Base-by-base conservation (phyloP, 192 early-diverging fungal species). In the Gamsiella multidivaricata region DNA sequence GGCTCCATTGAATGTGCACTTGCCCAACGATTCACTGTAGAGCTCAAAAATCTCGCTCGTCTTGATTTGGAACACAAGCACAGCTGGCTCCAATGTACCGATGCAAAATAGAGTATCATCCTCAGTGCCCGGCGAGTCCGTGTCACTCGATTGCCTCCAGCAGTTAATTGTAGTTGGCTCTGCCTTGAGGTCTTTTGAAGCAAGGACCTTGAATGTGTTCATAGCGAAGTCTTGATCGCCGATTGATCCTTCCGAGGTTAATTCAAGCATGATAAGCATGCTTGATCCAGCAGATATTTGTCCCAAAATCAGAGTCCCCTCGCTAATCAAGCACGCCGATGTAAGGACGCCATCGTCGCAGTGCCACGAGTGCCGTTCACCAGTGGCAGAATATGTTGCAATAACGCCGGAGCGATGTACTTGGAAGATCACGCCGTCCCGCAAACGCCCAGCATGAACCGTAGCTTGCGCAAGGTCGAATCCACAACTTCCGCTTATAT, bases 121-220 rank as follows among this genome's bases (percentile, higher is more conserved):
- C n/a, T 25, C 14, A 14, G 7, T 17, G 10, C 6, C 33, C 5
- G 4, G 34, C 18, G 22, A 23, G 1, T 71, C 45, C 2, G 34
- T 17, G 3, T 31, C 2, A 23, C 7, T 26, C 17, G n/a, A n/a
- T 17, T 25, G 23, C 33, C 3, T 25, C 74, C 74, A 78, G 33
- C 74, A 78, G 45, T 69, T 39, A 23, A 78, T 61, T 0, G 74
- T 59, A 2, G 74, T 78, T 8, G 66, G 56, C n/a, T 78, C 74
- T 29, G 74, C 65, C 6, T 18, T 28, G 5, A 78, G 26, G 0
- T 47, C 14, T 15, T 10, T 56, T 12, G 47, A 33, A 14, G 61
- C 22, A 25, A 64, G 25, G 2, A 58, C 45, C 29, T 31, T 15
- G 8, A 67, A 61, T 0, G 26, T 33, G 17, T 26, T 2, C 20